Evolutionary conservation across 805 yeast species (phyloP).

Genomic region (Pichia membranifaciens): DNA sequence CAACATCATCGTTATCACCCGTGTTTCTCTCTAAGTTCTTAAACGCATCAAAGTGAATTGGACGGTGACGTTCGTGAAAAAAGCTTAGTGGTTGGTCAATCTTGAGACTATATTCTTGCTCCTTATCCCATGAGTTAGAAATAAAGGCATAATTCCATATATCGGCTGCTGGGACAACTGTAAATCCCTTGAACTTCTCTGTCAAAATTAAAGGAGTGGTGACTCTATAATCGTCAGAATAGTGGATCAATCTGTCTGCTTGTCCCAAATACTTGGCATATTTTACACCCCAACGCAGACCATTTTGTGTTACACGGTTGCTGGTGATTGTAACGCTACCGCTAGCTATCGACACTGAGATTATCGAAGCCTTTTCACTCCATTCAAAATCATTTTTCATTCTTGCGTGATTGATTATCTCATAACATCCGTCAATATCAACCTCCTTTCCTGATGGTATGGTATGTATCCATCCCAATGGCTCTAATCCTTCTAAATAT

Average conservation of each 20-base stretch:
- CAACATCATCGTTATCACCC: slow-evolving; percentile 3
- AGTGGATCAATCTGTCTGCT: slow-evolving; percentile 68
- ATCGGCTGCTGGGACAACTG: slow-evolving; percentile 76
- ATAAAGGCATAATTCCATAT: slow-evolving; percentile 90
- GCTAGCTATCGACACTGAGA: slow-evolving; percentile 68
- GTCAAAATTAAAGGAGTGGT: slow-evolving; percentile 68
- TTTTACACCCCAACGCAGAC: slow-evolving; percentile 69
- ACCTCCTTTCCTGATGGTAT: slow-evolving; percentile 53
- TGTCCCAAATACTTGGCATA: slow-evolving; percentile 51
- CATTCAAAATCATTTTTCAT: slow-evolving; percentile 34
- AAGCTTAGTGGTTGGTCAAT: slow-evolving; percentile 75
- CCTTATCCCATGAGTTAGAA: slow-evolving; percentile 74
- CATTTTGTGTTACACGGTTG: slow-evolving; percentile 54
- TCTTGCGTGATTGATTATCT: slow-evolving; percentile 56
- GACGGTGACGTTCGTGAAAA: slow-evolving; percentile 83
- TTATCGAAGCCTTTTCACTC: slow-evolving; percentile 43
- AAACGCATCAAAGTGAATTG: slow-evolving; percentile 77
- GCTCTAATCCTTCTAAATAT: slow-evolving; percentile 53
- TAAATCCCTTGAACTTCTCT: slow-evolving; percentile 71
- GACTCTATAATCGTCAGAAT: slow-evolving; percentile 50
- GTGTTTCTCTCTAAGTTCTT: slow-evolving; percentile 45
- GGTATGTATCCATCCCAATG: slow-evolving; percentile 94
- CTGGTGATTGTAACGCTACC: slow-evolving; percentile 81
- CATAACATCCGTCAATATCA: slow-evolving; percentile 60
- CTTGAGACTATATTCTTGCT: slow-evolving; percentile 56